Base-by-base conservation (phyloP, 164 flowering plant species). In the Santalum album region DNA sequence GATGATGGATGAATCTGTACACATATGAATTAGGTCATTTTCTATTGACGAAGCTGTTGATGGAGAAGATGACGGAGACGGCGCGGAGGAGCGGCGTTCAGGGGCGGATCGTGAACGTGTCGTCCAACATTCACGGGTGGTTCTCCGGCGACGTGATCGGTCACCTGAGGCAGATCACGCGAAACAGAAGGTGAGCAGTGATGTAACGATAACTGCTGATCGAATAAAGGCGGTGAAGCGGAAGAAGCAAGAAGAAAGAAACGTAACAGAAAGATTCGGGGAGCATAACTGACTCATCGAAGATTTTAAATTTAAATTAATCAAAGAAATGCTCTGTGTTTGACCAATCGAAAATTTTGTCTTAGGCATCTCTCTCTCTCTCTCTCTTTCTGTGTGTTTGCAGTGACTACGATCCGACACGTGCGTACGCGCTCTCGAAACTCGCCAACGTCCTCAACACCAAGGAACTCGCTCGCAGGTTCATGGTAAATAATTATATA, bases 391-490 rank as follows among this genome's bases (percentile, higher is more conserved):
- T 46, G 22, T 4, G 34, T 29, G 0, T 46, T 46, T 17, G 21
- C 74, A 86, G 94, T 50, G 32, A 58, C 6, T 92, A 80, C 68
- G 87, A 92, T 56, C 67, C 90, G 29, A 87, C 99, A 68, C 92
- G 92, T 74, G 97, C 92, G 6, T 94, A 94, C 47, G 86, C 95
- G 25, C 79, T 89, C 69, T 87, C 97, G 60, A 94, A 94, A 78
- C 87, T 90, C 24, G 97, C 96, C 50, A 90, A 82, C 74, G 81
- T 90, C 53, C 59, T 85, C 70, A 96, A 89, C 54, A 76, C 95
- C 57, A 80, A 70, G 70, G 92, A 82, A 55, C 84, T 94, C 17
- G 80, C 96, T 26, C 69, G 57, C 53, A 75, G 72, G 71, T 76
- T 94, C 47, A 64, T 75, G 85, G 99, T 83, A 51, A 21, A 4